Evolutionary conservation across 306 rosid genomes (phyloP).

Genomic region (Erythrophleum fordii): DNA sequence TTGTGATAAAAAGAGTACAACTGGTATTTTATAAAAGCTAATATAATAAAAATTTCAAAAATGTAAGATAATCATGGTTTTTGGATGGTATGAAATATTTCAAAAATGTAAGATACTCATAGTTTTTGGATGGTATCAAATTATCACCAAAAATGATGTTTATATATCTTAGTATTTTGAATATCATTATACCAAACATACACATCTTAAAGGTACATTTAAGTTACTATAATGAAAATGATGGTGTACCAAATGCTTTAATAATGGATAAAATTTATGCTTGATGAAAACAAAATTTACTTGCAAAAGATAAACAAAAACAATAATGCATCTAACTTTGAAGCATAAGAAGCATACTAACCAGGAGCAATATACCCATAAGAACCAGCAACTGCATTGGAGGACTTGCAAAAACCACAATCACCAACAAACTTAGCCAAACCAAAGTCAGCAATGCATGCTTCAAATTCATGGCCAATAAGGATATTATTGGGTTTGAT

Average conservation of each 20-base stretch:
- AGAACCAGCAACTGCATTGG: constrained; percentile 67
- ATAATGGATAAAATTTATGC: background rate
- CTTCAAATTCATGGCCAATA: constrained; percentile 64
- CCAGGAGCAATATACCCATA: constrained; percentile 80
- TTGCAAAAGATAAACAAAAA: background rate
- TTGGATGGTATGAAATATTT: no score
- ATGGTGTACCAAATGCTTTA: background rate
- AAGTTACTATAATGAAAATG: no score
- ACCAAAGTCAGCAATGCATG: constrained; percentile 72
- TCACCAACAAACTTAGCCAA: constrained; percentile 67
- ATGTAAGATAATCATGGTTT: no score
- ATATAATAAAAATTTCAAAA: background rate
- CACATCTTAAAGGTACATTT: no score
- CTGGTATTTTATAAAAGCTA: no score
- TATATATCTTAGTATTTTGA: no score
- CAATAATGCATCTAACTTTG: background rate
- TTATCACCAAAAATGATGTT: background rate
- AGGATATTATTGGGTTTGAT: constrained; percentile 75
- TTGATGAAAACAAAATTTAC: background rate
- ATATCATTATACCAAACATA: no score
- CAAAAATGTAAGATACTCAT: no score
- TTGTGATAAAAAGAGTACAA: background rate
- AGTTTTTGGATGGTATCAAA: no score
- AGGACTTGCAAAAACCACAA: constrained; percentile 51
- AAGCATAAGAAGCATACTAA: constrained; percentile 28